Evolutionary conservation across 192 early-diverging fungal genomes (phyloP).

Genomic region (Gamsiella multidivaricata): DNA sequence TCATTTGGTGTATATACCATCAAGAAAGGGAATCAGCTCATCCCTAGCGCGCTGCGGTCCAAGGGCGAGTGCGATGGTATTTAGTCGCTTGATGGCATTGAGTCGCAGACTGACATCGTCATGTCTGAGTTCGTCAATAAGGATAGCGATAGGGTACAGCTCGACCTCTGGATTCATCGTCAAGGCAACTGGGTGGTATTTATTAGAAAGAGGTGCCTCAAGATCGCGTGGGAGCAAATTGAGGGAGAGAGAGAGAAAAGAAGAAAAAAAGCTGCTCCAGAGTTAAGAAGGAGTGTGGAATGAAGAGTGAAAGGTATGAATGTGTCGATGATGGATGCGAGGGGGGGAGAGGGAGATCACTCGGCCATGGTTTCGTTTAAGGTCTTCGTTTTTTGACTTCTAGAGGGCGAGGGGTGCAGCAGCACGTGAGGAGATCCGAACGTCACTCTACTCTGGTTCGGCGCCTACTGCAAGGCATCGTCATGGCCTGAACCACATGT

Average conservation of each 20-base stretch:
- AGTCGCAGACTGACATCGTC: slow-evolving; percentile 87
- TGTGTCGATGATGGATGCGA: not conserved
- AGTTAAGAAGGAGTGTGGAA: too few species aligned
- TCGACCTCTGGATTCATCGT: slow-evolving; percentile 55
- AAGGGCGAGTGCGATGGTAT: slow-evolving; percentile 90
- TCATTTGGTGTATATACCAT: slow-evolving; percentile 77
- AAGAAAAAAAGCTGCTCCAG: too few species aligned
- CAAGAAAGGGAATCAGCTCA: slow-evolving; percentile 97
- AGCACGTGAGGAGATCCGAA: too few species aligned
- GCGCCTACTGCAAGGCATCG: too few species aligned
- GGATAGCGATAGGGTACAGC: slow-evolving; percentile 88
- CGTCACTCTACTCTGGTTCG: too few species aligned
- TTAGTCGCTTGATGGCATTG: slow-evolving; percentile 83
- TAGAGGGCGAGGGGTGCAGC: too few species aligned
- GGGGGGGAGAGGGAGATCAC: not conserved
- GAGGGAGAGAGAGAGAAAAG: too few species aligned
- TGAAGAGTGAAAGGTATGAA: not conserved
- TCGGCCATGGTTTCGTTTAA: too few species aligned
- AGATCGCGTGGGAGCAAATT: too few species aligned
- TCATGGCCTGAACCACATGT: too few species aligned
- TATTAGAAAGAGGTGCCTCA: not conserved
- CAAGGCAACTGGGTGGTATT: not conserved
- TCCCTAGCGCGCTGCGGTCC: slow-evolving; percentile 94
- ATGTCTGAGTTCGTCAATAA: slow-evolving; percentile 94
- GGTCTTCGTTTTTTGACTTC: not conserved